These are phyloP conservation scores for Wickerhamomyces sp. DNA, from an alignment of 1,139 yeast species.

Conservation along the genomic window DNA sequence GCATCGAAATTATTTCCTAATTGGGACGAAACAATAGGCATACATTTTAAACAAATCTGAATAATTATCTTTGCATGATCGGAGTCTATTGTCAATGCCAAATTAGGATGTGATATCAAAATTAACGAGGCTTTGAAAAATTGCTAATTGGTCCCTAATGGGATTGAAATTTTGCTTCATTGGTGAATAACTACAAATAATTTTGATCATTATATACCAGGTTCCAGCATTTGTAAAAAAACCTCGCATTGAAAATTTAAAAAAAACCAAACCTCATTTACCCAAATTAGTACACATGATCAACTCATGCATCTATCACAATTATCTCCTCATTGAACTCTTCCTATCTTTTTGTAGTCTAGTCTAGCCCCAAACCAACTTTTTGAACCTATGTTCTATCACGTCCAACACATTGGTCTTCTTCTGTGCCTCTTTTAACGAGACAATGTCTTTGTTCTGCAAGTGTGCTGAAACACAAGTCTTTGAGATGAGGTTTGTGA, in stretches of 20 bases:
- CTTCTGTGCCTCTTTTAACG: slow-evolving; percentile 29
- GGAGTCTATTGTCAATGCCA: too few relatives aligned
- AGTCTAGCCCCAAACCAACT: slow-evolving; percentile 29
- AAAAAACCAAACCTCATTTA: too few relatives aligned
- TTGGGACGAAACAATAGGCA: background rate
- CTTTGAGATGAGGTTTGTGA: slow-evolving; percentile 25
- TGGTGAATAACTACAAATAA: background rate
- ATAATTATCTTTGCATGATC: too few relatives aligned
- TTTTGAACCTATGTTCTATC: slow-evolving; percentile 30
- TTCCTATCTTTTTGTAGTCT: background rate
- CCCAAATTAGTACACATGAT: too few relatives aligned
- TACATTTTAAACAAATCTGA: too few relatives aligned
- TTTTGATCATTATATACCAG: background rate
- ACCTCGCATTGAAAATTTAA: background rate
- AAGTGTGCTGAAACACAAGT: slow-evolving; percentile 24
- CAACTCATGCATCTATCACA: too few relatives aligned
- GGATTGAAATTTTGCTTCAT: too few relatives aligned
- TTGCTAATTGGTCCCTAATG: too few relatives aligned
- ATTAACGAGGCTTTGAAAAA: too few relatives aligned
- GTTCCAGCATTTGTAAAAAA: background rate
- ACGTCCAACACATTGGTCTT: slow-evolving; percentile 28
- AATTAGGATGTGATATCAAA: too few relatives aligned
- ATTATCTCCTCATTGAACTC: too few relatives aligned
- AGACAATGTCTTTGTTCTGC: slow-evolving; percentile 27
- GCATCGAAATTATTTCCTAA: background rate